A percentile compares a stretch with the other conserved stretches of the same genome.
These are phyloP conservation scores for Oldenlandia corymbosa DNA, from an alignment of 257 asterid genomes.

Conservation along the genomic window DNA sequence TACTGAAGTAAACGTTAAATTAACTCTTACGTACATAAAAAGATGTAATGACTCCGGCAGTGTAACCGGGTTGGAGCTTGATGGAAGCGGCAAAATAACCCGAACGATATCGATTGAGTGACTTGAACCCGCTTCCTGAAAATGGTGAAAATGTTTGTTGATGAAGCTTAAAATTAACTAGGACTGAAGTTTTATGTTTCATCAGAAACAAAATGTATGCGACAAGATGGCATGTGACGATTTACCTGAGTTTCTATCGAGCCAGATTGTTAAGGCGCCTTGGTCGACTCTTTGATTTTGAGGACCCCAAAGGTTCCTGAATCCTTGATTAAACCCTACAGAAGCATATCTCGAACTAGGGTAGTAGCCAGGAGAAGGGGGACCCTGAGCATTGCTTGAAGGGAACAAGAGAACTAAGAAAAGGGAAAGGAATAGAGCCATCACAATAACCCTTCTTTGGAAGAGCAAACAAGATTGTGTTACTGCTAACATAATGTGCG, in stretches of 20 bases:
- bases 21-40: slow-evolving; percentile 53
- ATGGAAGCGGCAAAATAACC: slow-evolving; percentile 71
- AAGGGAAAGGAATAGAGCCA: slow-evolving; percentile 42
- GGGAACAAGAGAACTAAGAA: slow-evolving; percentile 27
- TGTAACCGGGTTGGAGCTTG: slow-evolving; percentile 82
- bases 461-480: not conserved
- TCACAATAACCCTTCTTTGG: slow-evolving; percentile 8
- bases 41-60: slow-evolving; percentile 90
- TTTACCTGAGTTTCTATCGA: slow-evolving; percentile 54
- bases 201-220: too few relatives aligned
- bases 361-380: slow-evolving; percentile 79
- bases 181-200: too few relatives aligned
- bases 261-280: slow-evolving; percentile 60
- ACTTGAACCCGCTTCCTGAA: slow-evolving; percentile 87
- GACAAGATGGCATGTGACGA: too few relatives aligned
- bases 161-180: too few relatives aligned
- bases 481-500: too few relatives aligned
- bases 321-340: slow-evolving; percentile 52
- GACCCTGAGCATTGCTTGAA: slow-evolving; percentile 48
- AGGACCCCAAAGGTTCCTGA: slow-evolving; percentile 76
- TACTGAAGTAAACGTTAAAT: too few relatives aligned
- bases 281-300: slow-evolving; percentile 68
- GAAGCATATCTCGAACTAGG: slow-evolving; percentile 56
- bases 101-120: slow-evolving; percentile 46
- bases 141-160: not conserved